Conservation (phyloP, 1,284 basidiomycete genomes). For the Pholiota adiposa region DNA sequence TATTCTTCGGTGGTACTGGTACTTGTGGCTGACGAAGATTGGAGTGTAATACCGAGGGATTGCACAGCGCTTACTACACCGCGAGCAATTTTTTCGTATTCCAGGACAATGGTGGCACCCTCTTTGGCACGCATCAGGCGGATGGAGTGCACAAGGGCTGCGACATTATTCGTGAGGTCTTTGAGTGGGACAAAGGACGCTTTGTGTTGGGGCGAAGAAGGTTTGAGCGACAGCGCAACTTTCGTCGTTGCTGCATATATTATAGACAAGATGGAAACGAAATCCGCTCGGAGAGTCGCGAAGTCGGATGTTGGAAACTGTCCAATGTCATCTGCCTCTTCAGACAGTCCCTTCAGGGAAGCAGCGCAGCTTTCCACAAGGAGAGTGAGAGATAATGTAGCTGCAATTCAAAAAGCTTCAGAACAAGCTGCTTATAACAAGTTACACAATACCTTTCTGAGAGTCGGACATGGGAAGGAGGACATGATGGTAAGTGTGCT, state of each 20-base stretch:
- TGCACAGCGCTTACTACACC: constrained; percentile 45
- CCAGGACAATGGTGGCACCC: constrained; percentile 58
- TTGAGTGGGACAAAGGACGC: constrained; percentile 60
- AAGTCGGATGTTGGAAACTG: constrained; percentile 34
- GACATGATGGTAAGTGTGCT: constrained; percentile 13
- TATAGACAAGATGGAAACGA: constrained; percentile 62
- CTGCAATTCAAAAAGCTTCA: no score
- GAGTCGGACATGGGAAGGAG: constrained; percentile 37
- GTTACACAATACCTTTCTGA: constrained; percentile 43
- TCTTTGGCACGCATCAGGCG: constrained; percentile 53
- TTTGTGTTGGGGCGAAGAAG: constrained; percentile 56
- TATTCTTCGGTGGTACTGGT: constrained; percentile 42
- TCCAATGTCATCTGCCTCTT: constrained; percentile 19
- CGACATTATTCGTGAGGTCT: constrained; percentile 58
- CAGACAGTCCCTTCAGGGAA: constrained; percentile 39
- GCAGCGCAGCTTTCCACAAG: constrained; percentile 49
- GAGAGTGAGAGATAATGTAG: constrained; percentile 35
- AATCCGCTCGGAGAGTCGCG: constrained; percentile 54
- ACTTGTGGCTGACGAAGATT: constrained; percentile 27
- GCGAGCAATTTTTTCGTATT: constrained; percentile 45
- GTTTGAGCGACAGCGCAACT: constrained; percentile 66
- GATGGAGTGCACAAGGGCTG: constrained; percentile 62
- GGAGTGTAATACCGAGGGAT: constrained; percentile 38
- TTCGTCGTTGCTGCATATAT: constrained; percentile 68
- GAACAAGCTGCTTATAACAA: no score